phyloP scores from a whole-genome alignment of 73 alveolate genomes.

The Symbiodinium pilosum region DNA sequence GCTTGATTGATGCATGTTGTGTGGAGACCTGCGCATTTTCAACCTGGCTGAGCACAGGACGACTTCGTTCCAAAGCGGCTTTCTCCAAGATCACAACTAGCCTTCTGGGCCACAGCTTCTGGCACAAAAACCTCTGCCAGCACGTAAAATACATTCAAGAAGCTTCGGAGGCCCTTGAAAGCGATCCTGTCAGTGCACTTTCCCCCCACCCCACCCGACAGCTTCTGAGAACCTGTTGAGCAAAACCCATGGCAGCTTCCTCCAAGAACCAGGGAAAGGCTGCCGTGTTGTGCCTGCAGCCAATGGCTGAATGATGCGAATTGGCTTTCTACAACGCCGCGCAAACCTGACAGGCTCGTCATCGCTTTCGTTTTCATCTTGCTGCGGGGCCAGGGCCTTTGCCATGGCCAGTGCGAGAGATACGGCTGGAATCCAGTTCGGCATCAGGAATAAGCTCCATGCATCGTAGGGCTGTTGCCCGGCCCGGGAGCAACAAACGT shows the following conservation, averaged over 20 bases:
- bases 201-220: neutral
- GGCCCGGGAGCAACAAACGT: neutral
- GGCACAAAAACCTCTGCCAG: neutral
- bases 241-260: neutral
- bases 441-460: neutral
- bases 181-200: constrained; percentile 16
- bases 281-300: constrained; percentile 26
- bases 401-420: neutral
- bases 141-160: neutral
- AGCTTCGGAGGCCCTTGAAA: constrained; percentile 16
- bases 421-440: no score
- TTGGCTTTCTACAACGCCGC: neutral
- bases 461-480: neutral
- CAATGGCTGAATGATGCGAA: neutral
- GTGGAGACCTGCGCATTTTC: no score
- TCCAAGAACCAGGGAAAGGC: constrained; percentile 22
- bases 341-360: neutral
- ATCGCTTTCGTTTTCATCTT: neutral
- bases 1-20: no score
- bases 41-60: neutral
- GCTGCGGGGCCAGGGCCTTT: neutral
- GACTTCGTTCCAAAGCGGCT: constrained; percentile 42
- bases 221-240: neutral
- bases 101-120: constrained; percentile 3
- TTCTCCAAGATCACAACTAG: constrained; percentile 38